Conservation (phyloP, 2,329 filamentous ascomycete species). For the Dryadomyces quercus-mongolicae region DNA sequence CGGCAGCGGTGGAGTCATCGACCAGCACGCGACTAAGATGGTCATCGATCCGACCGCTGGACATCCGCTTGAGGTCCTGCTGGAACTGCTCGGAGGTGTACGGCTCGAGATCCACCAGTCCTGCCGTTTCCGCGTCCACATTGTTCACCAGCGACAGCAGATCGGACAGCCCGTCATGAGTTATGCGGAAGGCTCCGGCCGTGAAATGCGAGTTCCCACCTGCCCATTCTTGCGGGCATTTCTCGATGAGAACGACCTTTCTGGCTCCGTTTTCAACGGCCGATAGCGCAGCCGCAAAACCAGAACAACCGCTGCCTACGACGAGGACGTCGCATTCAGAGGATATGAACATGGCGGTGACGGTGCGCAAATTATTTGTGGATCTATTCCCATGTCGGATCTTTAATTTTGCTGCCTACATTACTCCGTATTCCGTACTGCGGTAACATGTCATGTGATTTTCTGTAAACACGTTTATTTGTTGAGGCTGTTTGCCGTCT, state of each 20-base stretch:
- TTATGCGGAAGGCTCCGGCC: conserved; percentile 49
- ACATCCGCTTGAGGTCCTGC: conserved; percentile 44
- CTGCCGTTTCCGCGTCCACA: conserved; percentile 29
- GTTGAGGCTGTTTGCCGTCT: too few species aligned
- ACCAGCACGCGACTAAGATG: conserved; percentile 36
- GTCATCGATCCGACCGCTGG: conserved; percentile 37
- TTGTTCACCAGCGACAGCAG: conserved; percentile 52
- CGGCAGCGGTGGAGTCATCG: conserved; percentile 32
- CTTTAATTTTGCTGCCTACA: too few species aligned
- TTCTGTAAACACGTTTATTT: too few species aligned
- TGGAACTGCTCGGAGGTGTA: conserved; percentile 44
- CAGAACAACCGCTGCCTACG: conserved; percentile 52
- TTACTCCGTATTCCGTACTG: too few species aligned
- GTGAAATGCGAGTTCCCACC: conserved; percentile 57
- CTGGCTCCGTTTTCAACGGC: conserved; percentile 34
- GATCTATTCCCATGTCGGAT: too few species aligned
- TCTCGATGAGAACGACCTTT: conserved; percentile 45
- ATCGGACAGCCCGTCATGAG: conserved; percentile 41
- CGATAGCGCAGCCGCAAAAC: conserved; percentile 46
- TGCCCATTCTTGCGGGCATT: conserved; percentile 43
- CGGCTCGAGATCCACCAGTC: conserved; percentile 42
- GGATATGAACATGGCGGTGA: too few species aligned
- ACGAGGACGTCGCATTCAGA: conserved; percentile 33
- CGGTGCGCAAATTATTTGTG: too few species aligned
- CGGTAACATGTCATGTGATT: too few species aligned